phyloP scores from a whole-genome alignment of 2,329 filamentous ascomycete species.

The Phaeophleospora eucalypticola region DNA sequence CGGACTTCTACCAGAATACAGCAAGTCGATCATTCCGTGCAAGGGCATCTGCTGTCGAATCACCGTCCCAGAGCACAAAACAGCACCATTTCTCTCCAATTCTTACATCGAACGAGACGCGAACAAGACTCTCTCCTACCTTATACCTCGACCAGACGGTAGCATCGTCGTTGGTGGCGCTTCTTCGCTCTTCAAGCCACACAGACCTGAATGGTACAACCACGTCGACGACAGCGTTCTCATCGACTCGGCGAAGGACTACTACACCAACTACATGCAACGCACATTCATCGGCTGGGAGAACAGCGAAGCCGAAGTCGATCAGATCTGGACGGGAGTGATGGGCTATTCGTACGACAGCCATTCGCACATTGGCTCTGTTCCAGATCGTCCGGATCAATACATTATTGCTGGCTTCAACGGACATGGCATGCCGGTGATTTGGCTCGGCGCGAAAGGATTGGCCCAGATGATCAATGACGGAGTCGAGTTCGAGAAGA shows the following conservation, averaged over 20 bases:
- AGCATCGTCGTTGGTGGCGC: constrained; percentile 45
- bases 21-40: constrained; percentile 32
- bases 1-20: constrained; percentile 31
- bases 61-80: constrained; percentile 12
- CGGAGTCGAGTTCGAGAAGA: background rate
- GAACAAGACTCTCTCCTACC: constrained; percentile 30
- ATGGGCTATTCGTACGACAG: constrained; percentile 20
- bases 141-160: constrained; percentile 42
- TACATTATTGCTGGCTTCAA: background rate
- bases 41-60: constrained; percentile 30
- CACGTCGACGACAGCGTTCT: constrained; percentile 44
- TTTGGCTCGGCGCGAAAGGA: background rate
- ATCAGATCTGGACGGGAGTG: constrained; percentile 43
- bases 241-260: constrained; percentile 39
- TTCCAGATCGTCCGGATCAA: constrained; percentile 8
- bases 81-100: constrained; percentile 15
- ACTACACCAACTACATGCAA: constrained; percentile 49
- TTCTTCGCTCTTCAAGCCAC: constrained; percentile 27
- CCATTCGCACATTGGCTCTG: constrained; percentile 16
- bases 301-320: constrained; percentile 34
- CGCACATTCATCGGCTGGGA: constrained; percentile 48
- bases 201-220: constrained; percentile 42
- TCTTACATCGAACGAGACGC: constrained; percentile 19
- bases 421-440: background rate
- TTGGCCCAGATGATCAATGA: background rate